These are phyloP conservation scores for Russula lepida DNA, from an alignment of 768 basidiomycete species.

Conservation along the genomic window DNA sequence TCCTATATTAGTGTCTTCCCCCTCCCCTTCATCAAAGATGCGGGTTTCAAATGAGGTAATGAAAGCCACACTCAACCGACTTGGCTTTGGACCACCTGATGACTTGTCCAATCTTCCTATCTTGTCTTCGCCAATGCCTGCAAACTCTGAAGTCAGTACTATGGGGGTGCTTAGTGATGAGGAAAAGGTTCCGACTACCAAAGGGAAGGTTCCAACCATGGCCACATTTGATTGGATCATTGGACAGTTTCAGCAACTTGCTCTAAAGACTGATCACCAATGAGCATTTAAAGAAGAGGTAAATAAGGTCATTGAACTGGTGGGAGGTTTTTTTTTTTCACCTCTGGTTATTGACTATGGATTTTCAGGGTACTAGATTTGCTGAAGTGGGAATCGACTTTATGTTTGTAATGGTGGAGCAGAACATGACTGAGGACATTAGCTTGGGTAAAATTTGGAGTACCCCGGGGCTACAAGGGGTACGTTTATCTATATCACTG, in stretches of 20 bases:
- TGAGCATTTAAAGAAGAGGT: neutral
- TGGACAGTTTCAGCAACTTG: neutral
- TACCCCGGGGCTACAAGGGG: no score
- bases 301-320: no score
- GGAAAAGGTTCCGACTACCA: neutral
- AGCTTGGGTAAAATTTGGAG: no score
- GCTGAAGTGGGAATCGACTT: no score
- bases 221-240: neutral
- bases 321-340: no score
- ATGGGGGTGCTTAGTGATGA: neutral
- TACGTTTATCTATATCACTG: no score
- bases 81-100: neutral
- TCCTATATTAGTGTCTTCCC: neutral
- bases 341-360: no score
- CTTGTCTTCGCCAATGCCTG: neutral
- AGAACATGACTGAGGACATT: neutral
- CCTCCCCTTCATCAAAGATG: neutral
- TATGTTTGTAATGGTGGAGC: no score
- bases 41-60: neutral
- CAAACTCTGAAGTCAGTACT: neutral
- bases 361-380: no score
- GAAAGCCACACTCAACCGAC: neutral
- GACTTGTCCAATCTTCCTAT: neutral
- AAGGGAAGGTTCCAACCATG: no score
- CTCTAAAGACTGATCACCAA: neutral